Conservation (phyloP, 108 stramenopile species). For the Parmales sp. region DNA sequence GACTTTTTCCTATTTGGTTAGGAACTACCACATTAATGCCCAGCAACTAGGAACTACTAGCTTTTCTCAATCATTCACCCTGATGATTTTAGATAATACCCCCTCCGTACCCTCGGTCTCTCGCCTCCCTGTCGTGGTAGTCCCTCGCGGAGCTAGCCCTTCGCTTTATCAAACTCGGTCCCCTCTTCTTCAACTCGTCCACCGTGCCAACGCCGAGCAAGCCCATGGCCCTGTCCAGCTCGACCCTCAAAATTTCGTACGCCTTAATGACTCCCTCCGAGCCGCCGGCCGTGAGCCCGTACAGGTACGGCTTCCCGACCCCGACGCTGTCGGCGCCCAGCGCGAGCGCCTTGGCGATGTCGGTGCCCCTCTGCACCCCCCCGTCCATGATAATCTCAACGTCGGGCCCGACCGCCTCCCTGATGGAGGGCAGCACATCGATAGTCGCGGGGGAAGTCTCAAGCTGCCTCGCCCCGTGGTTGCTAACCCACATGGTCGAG, state of each 20-base stretch:
- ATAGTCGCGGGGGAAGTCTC: conserved; percentile 90
- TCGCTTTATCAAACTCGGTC: conserved; percentile 75
- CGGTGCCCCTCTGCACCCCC: conserved; percentile 93
- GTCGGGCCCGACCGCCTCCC: conserved; percentile 79
- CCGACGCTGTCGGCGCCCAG: conserved; percentile 89
- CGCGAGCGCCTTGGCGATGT: conserved; percentile 90
- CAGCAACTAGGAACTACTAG: background rate
- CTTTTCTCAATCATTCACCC: background rate
- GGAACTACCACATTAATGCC: background rate
- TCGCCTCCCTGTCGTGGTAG: conserved; percentile 78
- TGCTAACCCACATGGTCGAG: conserved; percentile 91
- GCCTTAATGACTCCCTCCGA: conserved; percentile 75
- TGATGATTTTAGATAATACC: conserved; percentile 57
- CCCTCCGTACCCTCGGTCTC: conserved; percentile 76
- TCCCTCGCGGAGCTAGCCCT: conserved; percentile 57
- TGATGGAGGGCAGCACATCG: conserved; percentile 85
- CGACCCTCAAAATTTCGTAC: conserved; percentile 68
- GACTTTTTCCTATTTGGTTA: background rate
- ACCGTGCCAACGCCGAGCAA: conserved; percentile 73
- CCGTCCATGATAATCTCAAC: conserved; percentile 93
- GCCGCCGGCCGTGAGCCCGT: conserved; percentile 86
- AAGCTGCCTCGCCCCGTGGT: conserved; percentile 94
- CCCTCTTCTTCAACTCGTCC: conserved; percentile 72
- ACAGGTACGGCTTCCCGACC: conserved; percentile 90
- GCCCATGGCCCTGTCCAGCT: conserved; percentile 82